Evolutionary conservation across 2,329 filamentous ascomycete species (phyloP).

Genomic region (Venturia nashicola): DNA sequence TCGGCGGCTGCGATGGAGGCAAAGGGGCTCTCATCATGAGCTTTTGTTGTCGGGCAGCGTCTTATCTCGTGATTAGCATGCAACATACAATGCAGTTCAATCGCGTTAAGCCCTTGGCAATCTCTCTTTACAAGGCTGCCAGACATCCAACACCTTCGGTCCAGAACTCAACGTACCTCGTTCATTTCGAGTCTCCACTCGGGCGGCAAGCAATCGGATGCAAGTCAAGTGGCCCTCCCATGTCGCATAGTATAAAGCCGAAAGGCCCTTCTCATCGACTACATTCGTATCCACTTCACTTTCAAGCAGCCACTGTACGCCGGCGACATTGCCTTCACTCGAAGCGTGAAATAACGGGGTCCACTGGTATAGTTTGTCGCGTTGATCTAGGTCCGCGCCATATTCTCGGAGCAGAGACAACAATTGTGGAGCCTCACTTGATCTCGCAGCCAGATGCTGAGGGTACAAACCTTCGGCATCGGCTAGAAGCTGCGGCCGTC

Average conservation of each 20-base stretch:
- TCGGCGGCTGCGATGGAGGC: slow-evolving; percentile 10
- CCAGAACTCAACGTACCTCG: not conserved
- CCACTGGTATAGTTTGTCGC: slow-evolving; percentile 95
- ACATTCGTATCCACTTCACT: slow-evolving; percentile 68
- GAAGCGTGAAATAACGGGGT: slow-evolving; percentile 93
- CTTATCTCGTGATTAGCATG: not conserved
- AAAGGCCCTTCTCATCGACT: slow-evolving; percentile 81
- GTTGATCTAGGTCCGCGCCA: slow-evolving; percentile 75
- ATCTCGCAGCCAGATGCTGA: slow-evolving; percentile 90
- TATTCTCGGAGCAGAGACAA: slow-evolving; percentile 71
- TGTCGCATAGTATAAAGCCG: slow-evolving; percentile 94
- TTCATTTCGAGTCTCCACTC: not conserved
- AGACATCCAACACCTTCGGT: not conserved
- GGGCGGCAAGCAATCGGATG: slow-evolving; percentile 62
- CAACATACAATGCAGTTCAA: not conserved
- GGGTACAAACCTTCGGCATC: slow-evolving; percentile 94
- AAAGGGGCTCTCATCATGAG: not conserved
- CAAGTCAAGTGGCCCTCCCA: slow-evolving; percentile 96
- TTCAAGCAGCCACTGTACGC: slow-evolving; percentile 68
- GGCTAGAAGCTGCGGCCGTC: slow-evolving; percentile 70
- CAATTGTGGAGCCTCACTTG: slow-evolving; percentile 68
- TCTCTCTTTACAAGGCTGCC: not conserved
- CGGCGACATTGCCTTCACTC: slow-evolving; percentile 87
- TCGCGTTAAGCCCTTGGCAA: not conserved
- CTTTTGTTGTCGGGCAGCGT: not conserved